Conservation (phyloP, 371 early-diverging fungal genomes). For the Mucor velutinosus region DNA sequence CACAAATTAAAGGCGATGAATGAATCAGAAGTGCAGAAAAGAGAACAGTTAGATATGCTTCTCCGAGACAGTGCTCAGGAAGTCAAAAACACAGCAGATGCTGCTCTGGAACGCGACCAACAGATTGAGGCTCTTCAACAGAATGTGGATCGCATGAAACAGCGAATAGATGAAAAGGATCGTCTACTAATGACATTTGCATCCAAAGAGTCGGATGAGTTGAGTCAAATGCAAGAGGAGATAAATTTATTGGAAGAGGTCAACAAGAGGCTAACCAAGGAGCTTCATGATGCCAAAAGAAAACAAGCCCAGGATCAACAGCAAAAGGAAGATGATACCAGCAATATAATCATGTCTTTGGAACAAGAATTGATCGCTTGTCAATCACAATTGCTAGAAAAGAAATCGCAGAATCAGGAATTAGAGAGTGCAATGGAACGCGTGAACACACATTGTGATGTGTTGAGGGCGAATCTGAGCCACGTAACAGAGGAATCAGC, state of each 20-base stretch:
- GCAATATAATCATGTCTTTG: not conserved
- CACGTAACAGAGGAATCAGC: conserved; percentile 15
- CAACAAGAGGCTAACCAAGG: not conserved
- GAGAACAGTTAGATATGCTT: conserved; percentile 2
- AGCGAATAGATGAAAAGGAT: conserved; percentile 2
- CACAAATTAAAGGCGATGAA: not conserved
- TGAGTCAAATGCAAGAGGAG: not conserved
- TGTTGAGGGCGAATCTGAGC: conserved; percentile 3
- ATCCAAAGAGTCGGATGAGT: not conserved
- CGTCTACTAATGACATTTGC: not conserved
- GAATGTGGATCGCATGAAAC: not conserved
- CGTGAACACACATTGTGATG: conserved; percentile 7
- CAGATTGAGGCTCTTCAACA: not conserved
- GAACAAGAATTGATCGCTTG: conserved; percentile 8
- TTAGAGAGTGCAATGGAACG: conserved; percentile 14
- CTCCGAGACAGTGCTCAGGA: conserved; percentile 4
- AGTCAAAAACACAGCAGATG: not conserved
- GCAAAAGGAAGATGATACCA: not conserved
- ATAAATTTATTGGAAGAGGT: not conserved
- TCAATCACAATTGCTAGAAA: conserved; percentile 12
- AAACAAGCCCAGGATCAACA: not conserved
- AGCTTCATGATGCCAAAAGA: not conserved
- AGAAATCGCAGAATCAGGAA: conserved; percentile 16
- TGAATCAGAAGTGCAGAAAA: not conserved
- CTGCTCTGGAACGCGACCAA: conserved; percentile 1